phyloP scores from a whole-genome alignment of 2,329 filamentous ascomycete species.

The Curvularia sp. region DNA sequence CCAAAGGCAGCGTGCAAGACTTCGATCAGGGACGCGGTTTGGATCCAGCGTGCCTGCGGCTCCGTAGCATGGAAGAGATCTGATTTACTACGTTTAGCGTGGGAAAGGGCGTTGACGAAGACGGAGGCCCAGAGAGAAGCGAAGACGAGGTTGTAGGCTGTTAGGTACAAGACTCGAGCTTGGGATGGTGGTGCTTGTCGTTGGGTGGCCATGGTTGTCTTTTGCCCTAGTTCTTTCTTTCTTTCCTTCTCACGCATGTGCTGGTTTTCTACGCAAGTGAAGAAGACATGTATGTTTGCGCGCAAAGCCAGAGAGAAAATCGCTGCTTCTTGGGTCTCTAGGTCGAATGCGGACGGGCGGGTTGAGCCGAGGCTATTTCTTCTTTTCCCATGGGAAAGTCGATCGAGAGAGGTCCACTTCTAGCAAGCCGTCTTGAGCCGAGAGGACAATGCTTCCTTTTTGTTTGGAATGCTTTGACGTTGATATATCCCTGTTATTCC shows the following conservation, averaged over 20 bases:
- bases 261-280: not conserved
- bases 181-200: not conserved
- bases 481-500: not conserved
- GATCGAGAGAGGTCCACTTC: not conserved
- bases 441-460: not conserved
- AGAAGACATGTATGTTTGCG: not conserved
- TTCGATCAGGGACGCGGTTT: conserved; percentile 33
- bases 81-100: not conserved
- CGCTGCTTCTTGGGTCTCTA: conserved; percentile 5
- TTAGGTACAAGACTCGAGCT: conserved; percentile 28
- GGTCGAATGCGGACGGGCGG: conserved; percentile 8
- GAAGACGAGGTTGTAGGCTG: conserved; percentile 33
- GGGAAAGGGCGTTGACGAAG: conserved; percentile 11
- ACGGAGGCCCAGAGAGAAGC: conserved; percentile 28
- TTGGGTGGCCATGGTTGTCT: not conserved
- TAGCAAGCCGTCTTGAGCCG: not conserved
- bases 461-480: not conserved
- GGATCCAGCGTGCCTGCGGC: conserved; percentile 27
- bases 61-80: conserved; percentile 26
- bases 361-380: conserved; percentile 16
- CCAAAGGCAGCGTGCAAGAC: conserved; percentile 31
- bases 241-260: not conserved
- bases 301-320: not conserved
- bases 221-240: not conserved
- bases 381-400: not conserved